Evolutionary conservation across 108 stramenopile species (phyloP).

Genomic region (Schizochytrium sp.): DNA sequence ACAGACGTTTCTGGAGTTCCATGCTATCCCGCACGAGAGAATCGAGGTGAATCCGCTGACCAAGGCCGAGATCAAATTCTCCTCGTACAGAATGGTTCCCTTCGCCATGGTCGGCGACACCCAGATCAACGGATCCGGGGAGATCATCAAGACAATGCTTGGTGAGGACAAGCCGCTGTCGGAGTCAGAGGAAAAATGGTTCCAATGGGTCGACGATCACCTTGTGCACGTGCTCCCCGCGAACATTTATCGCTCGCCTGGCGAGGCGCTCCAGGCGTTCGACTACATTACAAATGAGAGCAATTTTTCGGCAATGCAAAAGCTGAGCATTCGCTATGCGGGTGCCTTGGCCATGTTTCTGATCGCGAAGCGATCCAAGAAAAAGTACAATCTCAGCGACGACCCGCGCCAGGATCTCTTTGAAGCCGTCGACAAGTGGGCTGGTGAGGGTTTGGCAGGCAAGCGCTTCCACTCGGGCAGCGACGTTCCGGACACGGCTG

Average conservation of each 20-base stretch:
- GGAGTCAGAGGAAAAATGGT: constrained; percentile 52
- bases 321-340: constrained; percentile 49
- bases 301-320: constrained; percentile 54
- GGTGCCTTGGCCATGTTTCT: constrained; percentile 78
- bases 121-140: constrained; percentile 57
- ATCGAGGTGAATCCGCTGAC: constrained; percentile 87
- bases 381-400: constrained; percentile 65
- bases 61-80: constrained; percentile 64
- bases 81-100: constrained; percentile 75
- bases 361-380: constrained; percentile 70
- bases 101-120: constrained; percentile 55
- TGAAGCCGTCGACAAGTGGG: constrained; percentile 50
- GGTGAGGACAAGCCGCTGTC: constrained; percentile 38
- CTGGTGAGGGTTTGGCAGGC: constrained; percentile 46
- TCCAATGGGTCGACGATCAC: constrained; percentile 62
- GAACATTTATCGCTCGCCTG: constrained; percentile 68
- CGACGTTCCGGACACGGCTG: constrained; percentile 55
- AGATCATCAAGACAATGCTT: constrained; percentile 50
- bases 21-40: constrained; percentile 40
- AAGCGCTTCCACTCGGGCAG: constrained; percentile 21
- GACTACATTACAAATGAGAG: constrained; percentile 60
- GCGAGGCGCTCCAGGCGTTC: constrained; percentile 68
- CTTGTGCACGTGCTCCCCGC: constrained; percentile 75
- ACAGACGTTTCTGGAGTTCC: constrained; percentile 60
- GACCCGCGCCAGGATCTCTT: constrained; percentile 57